Percentiles rank a stretch among this genome's conserved stretches.
Evolutionary conservation across 1,284 basidiomycete species (phyloP).

Genomic region (Boletus nobilissimus): DNA sequence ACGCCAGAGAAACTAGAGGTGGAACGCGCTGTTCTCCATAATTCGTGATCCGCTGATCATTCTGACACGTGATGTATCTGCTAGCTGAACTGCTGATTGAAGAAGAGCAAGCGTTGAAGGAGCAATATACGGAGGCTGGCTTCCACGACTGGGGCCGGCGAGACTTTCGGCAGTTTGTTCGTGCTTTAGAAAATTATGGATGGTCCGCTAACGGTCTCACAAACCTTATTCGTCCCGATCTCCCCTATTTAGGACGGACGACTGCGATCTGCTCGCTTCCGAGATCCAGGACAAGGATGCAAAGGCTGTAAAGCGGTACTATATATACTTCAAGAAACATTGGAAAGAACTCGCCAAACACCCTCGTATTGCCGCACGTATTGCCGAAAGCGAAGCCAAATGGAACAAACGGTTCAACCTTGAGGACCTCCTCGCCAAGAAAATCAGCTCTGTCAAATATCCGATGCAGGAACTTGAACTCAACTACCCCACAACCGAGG

Average conservation of each 20-base stretch:
- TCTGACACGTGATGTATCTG: not conserved
- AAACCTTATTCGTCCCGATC: not conserved
- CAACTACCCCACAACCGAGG: constrained; percentile 94
- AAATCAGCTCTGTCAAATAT: constrained; percentile 83
- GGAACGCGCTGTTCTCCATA: constrained; percentile 63
- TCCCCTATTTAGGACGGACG: constrained; percentile 69
- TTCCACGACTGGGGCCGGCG: constrained; percentile 92
- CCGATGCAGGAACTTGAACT: constrained; percentile 97
- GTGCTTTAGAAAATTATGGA: constrained; percentile 87
- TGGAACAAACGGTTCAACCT: constrained; percentile 88
- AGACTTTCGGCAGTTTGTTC: constrained; percentile 93
- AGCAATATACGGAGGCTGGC: constrained; percentile 79
- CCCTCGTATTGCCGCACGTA: constrained; percentile 83
- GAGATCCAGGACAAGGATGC: constrained; percentile 91
- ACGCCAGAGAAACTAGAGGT: constrained; percentile 87
- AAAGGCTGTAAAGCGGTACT: constrained; percentile 85
- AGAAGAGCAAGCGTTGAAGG: constrained; percentile 85
- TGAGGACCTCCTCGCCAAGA: constrained; percentile 79
- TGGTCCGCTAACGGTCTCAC: constrained; percentile 61
- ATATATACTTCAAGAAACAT: constrained; percentile 89
- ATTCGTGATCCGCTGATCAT: not conserved
- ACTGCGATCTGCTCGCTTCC: constrained; percentile 79
- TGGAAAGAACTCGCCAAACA: constrained; percentile 84
- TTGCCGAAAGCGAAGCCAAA: constrained; percentile 86
- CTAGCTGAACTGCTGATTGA: constrained; percentile 88